These are phyloP conservation scores for Tricholoma flavovirens DNA, from an alignment of 768 basidiomycete species.

Conservation along the genomic window DNA sequence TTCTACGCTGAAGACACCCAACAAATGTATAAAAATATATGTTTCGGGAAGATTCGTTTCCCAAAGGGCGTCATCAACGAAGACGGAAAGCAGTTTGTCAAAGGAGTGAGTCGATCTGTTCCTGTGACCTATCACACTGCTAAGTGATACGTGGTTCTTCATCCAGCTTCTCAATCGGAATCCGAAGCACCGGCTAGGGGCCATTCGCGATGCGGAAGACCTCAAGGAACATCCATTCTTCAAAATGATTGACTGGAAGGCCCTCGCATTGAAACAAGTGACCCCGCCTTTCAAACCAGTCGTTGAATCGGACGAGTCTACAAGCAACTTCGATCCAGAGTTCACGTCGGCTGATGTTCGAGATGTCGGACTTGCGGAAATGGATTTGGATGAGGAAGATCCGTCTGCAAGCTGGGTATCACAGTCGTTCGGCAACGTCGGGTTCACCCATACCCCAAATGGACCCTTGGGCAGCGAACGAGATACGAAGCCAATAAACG, in stretches of 20 bases:
- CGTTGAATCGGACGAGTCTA: constrained; percentile 97
- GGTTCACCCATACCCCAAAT: constrained; percentile 57
- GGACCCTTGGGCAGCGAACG: constrained; percentile 70
- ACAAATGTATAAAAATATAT: constrained; percentile 99
- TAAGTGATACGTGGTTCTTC: constrained; percentile 9
- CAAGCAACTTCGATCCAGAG: constrained; percentile 97
- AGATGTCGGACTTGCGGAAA: constrained; percentile 56
- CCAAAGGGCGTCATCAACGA: constrained; percentile 96
- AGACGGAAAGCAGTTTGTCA: constrained; percentile 98
- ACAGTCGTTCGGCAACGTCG: constrained; percentile 34
- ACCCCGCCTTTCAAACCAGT: constrained; percentile 97
- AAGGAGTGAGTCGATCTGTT: constrained; percentile 63
- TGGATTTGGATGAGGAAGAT: constrained; percentile 53
- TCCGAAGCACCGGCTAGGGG: constrained; percentile 95
- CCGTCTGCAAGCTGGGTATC: constrained; percentile 69
- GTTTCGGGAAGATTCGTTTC: constrained; percentile 98
- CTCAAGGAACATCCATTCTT: constrained; percentile 97
- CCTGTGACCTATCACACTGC: not conserved
- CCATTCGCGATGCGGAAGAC: constrained; percentile 84
- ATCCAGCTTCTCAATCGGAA: constrained; percentile 96
- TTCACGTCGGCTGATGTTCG: constrained; percentile 91
- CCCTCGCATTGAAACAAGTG: constrained; percentile 80
- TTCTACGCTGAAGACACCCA: constrained; percentile 99
- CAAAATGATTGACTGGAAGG: constrained; percentile 84
- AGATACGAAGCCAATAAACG: constrained; percentile 16